phyloP scores from a whole-genome alignment of 306 rosid species.

The Vigna radiata region DNA sequence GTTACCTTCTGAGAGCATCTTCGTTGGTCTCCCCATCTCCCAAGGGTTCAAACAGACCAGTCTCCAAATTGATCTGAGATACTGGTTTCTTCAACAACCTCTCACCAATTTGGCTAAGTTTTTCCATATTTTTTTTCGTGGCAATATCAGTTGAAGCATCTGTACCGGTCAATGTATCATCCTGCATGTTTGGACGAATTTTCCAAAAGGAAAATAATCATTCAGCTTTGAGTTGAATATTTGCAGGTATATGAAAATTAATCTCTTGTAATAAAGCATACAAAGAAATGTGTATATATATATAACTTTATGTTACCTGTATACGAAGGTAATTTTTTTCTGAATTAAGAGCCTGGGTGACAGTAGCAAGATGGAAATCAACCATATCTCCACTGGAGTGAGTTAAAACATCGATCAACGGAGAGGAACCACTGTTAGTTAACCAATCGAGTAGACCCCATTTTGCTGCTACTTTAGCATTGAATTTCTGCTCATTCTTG shows the following conservation, averaged over 20 bases:
- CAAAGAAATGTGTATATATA: no score
- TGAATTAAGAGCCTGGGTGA: slow-evolving; percentile 42
- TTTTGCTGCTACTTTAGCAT: slow-evolving; percentile 43
- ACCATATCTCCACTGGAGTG: slow-evolving; percentile 53
- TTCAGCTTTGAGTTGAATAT: no score
- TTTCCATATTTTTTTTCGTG: slow-evolving; percentile 45
- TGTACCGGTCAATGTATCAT: slow-evolving; percentile 50
- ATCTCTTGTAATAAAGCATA: no score
- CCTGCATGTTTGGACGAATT: slow-evolving; percentile 37
- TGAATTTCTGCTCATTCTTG: slow-evolving; percentile 44
- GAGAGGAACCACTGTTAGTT: slow-evolving; percentile 36
- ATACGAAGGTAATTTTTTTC: slow-evolving; percentile 50
- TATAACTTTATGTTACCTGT: slow-evolving; percentile 35
- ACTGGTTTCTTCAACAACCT: slow-evolving; percentile 51
- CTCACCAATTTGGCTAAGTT: slow-evolving; percentile 47
- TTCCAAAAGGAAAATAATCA: no score
- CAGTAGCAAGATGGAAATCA: slow-evolving; percentile 48
- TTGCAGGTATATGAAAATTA: no score
- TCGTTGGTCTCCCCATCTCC: slow-evolving; percentile 48
- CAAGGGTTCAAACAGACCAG: slow-evolving; percentile 24
- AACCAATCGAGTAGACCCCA: slow-evolving; percentile 54
- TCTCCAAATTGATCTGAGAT: slow-evolving; percentile 46
- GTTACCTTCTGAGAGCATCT: slow-evolving; percentile 52
- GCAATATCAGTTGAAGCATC: slow-evolving; percentile 53
- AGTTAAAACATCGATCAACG: slow-evolving; percentile 48